phyloP scores from a whole-genome alignment of 441 rosid species.

The Brassica hybrid region DNA sequence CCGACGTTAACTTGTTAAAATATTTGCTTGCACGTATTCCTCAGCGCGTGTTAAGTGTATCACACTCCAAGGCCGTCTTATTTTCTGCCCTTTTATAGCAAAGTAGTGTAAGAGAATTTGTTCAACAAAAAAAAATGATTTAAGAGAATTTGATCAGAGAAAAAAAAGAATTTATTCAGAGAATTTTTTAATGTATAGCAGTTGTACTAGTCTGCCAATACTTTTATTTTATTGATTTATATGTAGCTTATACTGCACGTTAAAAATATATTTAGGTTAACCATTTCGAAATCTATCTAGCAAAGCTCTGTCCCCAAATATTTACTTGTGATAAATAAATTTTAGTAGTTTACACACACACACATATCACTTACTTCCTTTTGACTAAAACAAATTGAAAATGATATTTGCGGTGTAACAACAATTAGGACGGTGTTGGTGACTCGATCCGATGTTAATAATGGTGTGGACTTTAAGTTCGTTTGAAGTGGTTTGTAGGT shows the following conservation, averaged over 20 bases:
- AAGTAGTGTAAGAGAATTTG: too few relatives aligned
- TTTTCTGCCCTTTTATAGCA: background rate
- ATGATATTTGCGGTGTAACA: conserved; percentile 17
- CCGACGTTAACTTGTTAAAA: conserved; percentile 26
- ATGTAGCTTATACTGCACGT: conserved; percentile 14
- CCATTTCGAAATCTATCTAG: conserved; percentile 6
- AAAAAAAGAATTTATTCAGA: background rate
- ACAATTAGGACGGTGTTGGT: conserved; percentile 16
- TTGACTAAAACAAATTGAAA: conserved; percentile 7
- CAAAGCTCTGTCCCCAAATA: background rate
- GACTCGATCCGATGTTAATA: background rate
- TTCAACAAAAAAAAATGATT: background rate
- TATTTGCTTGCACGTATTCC: conserved; percentile 38
- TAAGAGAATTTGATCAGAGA: too few relatives aligned
- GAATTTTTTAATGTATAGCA: background rate
- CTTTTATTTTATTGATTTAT: background rate
- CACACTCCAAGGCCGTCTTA: conserved; percentile 22
- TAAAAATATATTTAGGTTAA: conserved; percentile 17
- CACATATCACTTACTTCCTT: background rate
- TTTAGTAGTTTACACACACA: background rate
- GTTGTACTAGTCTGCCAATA: background rate
- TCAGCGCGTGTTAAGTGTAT: conserved; percentile 4
- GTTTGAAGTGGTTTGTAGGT: too few relatives aligned
- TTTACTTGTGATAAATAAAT: background rate
- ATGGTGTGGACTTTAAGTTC: background rate